These are phyloP conservation scores for Oidiodendron maius DNA, from an alignment of 495 filamentous ascomycete species.

Conservation along the genomic window DNA sequence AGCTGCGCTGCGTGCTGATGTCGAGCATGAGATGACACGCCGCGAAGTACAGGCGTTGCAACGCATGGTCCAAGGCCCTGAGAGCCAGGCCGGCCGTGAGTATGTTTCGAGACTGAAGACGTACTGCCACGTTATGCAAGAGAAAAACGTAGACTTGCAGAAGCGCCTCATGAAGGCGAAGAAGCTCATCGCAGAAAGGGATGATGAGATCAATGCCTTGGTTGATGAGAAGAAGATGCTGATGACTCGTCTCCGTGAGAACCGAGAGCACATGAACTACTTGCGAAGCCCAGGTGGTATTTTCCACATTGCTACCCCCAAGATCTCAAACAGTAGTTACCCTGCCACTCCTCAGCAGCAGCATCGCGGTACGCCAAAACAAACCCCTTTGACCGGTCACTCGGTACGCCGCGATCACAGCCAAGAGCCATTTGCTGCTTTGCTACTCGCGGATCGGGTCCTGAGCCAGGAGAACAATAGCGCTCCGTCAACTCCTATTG, in stretches of 20 bases:
- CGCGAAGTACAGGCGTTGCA: constrained; percentile 86
- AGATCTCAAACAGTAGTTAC: constrained; percentile 4
- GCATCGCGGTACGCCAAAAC: constrained; percentile 26
- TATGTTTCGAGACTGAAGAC: constrained; percentile 42
- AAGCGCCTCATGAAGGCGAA: constrained; percentile 66
- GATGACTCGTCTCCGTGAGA: constrained; percentile 78
- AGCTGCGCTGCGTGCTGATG: constrained; percentile 77
- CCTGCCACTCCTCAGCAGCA: constrained; percentile 25
- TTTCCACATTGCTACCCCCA: constrained; percentile 38
- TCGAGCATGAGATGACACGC: constrained; percentile 89
- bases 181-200: constrained; percentile 60
- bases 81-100: constrained; percentile 35
- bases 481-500: constrained; percentile 55
- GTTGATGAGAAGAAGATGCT: constrained; percentile 68
- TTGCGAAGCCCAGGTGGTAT: constrained; percentile 52
- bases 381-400: constrained; percentile 29
- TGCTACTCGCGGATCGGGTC: constrained; percentile 68
- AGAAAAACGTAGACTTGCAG: constrained; percentile 56
- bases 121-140: constrained; percentile 52
- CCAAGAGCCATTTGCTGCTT: constrained; percentile 56
- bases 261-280: constrained; percentile 73
- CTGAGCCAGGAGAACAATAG: constrained; percentile 68
- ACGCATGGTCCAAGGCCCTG: constrained; percentile 5
- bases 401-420: constrained; percentile 19
- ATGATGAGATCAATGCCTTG: constrained; percentile 60